Evolutionary conservation across 306 rosid species (phyloP).

Genomic region (Sesbania bispinosa): DNA sequence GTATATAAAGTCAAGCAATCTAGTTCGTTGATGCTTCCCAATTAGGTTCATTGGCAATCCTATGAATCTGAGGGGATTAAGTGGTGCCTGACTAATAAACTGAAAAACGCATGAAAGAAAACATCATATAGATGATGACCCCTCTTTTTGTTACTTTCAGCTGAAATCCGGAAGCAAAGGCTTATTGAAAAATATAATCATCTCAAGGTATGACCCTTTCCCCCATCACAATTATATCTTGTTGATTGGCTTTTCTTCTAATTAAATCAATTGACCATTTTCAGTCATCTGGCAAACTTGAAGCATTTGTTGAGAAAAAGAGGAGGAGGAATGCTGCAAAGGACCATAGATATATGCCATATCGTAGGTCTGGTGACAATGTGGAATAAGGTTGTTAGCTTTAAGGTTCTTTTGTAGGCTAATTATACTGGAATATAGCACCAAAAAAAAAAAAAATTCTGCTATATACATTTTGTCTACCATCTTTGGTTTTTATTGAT

Average conservation of each 20-base stretch:
- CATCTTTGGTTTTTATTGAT: background rate
- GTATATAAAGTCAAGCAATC: too few relatives aligned
- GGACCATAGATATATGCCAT: constrained; percentile 75
- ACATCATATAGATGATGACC: constrained; percentile 18
- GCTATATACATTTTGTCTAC: background rate
- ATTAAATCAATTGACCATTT: constrained; percentile 3
- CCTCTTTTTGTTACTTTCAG: constrained; percentile 38
- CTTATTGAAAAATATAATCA: constrained; percentile 58
- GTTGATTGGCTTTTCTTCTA: background rate
- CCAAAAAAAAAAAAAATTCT: background rate
- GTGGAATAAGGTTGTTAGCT: constrained; percentile 21
- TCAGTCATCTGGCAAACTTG: constrained; percentile 76
- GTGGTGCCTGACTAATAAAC: background rate
- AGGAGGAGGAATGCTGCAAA: constrained; percentile 84
- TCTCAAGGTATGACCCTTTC: constrained; percentile 55
- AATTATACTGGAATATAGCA: background rate
- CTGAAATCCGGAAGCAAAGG: constrained; percentile 66
- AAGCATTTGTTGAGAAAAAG: constrained; percentile 61
- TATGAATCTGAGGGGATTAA: background rate
- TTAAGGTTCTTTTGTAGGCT: constrained; percentile 3
- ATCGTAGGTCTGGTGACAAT: constrained; percentile 48
- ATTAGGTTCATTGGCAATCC: background rate
- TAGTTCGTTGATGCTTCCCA: background rate
- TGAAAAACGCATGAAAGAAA: background rate
- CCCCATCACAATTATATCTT: background rate